Conservation (phyloP, 2,329 filamentous ascomycete species). For the Penicillium sp. region DNA sequence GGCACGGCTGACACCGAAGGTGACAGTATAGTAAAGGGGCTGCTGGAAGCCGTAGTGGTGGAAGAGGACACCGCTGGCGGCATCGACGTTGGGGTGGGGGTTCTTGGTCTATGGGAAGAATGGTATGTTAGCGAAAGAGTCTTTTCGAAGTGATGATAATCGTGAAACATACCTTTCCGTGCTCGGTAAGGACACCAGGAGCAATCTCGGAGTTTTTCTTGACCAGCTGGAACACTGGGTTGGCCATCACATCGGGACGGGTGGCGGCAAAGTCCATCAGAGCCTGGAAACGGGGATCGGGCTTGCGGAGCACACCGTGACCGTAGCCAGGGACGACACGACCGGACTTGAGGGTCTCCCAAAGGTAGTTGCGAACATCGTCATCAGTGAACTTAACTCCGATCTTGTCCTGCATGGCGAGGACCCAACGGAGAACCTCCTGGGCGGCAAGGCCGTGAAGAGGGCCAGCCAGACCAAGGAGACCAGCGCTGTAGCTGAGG, state of each 20-base stretch:
- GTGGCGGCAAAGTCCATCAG: conserved; percentile 91
- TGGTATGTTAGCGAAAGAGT: background rate
- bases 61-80: conserved; percentile 88
- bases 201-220: conserved; percentile 90
- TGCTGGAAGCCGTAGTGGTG: conserved; percentile 98
- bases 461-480: conserved; percentile 92
- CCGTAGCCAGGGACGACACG: conserved; percentile 94
- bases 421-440: conserved; percentile 93
- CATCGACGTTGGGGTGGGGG: conserved; percentile 96
- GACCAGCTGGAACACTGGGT: conserved; percentile 91
- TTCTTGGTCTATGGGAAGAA: conserved; percentile 68
- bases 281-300: conserved; percentile 92
- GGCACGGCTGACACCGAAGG: conserved; percentile 63
- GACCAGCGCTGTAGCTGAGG: conserved; percentile 90
- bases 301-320: conserved; percentile 92
- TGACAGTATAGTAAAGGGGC: conserved; percentile 85
- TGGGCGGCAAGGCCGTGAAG: conserved; percentile 91
- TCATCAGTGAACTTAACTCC: conserved; percentile 71
- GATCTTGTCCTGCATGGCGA: conserved; percentile 90
- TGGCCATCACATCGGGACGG: conserved; percentile 75
- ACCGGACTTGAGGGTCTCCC: conserved; percentile 87
- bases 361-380: conserved; percentile 85
- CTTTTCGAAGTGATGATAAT: background rate
- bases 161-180: conserved; percentile 65
- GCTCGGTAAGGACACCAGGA: conserved; percentile 82